Percentiles rank a stretch among this genome's conserved stretches.
phyloP scores from a whole-genome alignment of 164 flowering plant species.

The Annona cherimola region DNA sequence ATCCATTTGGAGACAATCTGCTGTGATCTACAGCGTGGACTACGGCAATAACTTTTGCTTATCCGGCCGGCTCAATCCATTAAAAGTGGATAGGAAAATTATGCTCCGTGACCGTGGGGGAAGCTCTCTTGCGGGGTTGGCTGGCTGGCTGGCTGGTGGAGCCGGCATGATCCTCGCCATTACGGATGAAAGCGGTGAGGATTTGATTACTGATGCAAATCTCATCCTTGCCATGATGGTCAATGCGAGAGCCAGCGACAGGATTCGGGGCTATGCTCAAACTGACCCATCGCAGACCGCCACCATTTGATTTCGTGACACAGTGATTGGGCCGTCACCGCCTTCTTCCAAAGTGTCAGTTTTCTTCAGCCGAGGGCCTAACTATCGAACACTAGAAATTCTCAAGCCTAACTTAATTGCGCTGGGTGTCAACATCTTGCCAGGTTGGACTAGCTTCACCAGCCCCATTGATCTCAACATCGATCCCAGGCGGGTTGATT shows the following conservation, averaged over 20 bases:
- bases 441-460: slow-evolving; percentile 73
- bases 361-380: slow-evolving; percentile 95
- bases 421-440: slow-evolving; percentile 87
- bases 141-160: slow-evolving; percentile 46
- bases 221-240: slow-evolving; percentile 51
- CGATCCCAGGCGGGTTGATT: slow-evolving; percentile 43
- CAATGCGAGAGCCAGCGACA: slow-evolving; percentile 25
- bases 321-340: slow-evolving; percentile 52
- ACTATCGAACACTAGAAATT: slow-evolving; percentile 54
- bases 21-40: slow-evolving; percentile 43
- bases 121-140: slow-evolving; percentile 78
- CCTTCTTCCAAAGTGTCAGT: slow-evolving; percentile 79
- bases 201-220: slow-evolving; percentile 68
- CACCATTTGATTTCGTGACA: slow-evolving; percentile 56
- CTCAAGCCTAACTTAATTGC: slow-evolving; percentile 92
- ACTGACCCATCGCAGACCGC: slow-evolving; percentile 47
- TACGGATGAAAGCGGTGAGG: slow-evolving; percentile 53
- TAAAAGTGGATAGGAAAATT: slow-evolving; percentile 57
- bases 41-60: slow-evolving; percentile 45
- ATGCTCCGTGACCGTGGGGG: slow-evolving; percentile 88
- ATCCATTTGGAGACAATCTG: too few relatives aligned
- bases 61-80: slow-evolving; percentile 32
- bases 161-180: too few relatives aligned
- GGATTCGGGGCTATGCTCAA: slow-evolving; percentile 41
- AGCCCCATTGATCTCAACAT: slow-evolving; percentile 64